Evolutionary conservation across 2,329 filamentous ascomycete genomes (phyloP), one percentile per base, ranked within the genome.

Genomic region (Talaromyces sp.): DNA sequence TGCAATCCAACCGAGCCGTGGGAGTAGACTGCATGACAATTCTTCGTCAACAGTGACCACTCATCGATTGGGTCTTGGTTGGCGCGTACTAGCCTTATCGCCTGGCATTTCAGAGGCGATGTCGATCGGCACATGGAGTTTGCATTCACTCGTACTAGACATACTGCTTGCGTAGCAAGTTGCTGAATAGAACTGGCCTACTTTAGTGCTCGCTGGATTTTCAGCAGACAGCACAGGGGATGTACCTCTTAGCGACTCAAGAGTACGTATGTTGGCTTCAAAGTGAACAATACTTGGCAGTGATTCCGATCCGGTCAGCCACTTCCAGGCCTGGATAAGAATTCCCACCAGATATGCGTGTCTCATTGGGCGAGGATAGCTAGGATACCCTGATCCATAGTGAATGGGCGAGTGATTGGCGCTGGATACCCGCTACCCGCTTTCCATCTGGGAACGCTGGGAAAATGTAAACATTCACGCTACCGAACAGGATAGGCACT

Each of bases 41-140:
- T 54, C 9, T 54, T 31, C 3, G 8, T 54, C 31, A 56, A 22
- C 27, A 39, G 52, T 59, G 58, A n/a, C 17, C 27, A 45, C 25
- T 17, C 19, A 61, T 49, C 43, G 58, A 37, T 61, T 61, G 58
- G 58, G 39, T 37, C 41, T 22, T 22, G 50, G 52, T 22, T 37
- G 52, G 31, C 50, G 57, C 57, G 57, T 37, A 43, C 33, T 49
- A 60, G 41, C 58, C 19, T 22, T 39, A 39, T 56, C 33, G n/a
- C 27, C 27, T 31, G 27, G 27, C 49, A 22, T 27, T 35, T 19
- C 17, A n/a, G 22, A 52, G 15, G 49, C 17, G 50, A 25, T 11
- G n/a, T 10, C 35, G 43, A 61, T 61, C 58, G 41, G 58, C 31
- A 61, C 58, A 61, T 61, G 58, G 58, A 22, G 19, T 31, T n/a